A percentile compares a stretch with the other conserved stretches of the same genome.
phyloP scores from a whole-genome alignment of 805 yeast genomes.

The Jamesozyma jinghongensis region DNA sequence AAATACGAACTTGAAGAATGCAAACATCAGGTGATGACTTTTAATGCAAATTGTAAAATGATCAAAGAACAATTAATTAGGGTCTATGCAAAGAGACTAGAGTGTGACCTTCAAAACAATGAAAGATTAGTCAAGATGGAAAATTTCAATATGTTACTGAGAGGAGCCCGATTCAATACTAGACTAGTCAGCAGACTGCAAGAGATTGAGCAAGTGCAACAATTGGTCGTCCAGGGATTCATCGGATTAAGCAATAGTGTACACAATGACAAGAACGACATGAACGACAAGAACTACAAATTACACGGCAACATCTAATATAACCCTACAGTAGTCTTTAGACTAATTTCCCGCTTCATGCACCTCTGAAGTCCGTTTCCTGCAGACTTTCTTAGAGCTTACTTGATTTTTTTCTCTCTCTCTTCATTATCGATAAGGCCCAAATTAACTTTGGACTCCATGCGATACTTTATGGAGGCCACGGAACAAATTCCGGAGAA shows the following conservation, averaged over 20 bases:
- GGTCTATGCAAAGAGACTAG: constrained; percentile 11
- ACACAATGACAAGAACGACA: too few relatives aligned
- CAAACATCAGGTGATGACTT: constrained; percentile 10
- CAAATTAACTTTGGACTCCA: too few relatives aligned
- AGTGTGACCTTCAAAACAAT: constrained; percentile 14
- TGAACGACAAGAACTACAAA: too few relatives aligned
- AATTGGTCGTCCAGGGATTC: constrained; percentile 4
- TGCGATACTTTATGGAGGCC: too few relatives aligned
- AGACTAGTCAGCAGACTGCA: constrained; percentile 16
- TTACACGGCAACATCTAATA: too few relatives aligned
- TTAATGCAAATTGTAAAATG: constrained; percentile 12
- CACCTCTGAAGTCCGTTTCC: too few relatives aligned
- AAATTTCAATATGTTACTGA: constrained; percentile 13
- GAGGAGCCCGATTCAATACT: constrained; percentile 15
- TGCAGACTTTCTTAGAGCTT: too few relatives aligned
- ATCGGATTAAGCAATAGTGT: neutral
- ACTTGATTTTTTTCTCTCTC: too few relatives aligned
- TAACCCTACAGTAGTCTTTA: too few relatives aligned
- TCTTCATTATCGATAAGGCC: too few relatives aligned
- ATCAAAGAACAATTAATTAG: constrained; percentile 14
- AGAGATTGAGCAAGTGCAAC: constrained; percentile 21
- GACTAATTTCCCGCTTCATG: too few relatives aligned
- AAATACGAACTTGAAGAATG: constrained; percentile 12
- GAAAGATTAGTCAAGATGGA: constrained; percentile 17
- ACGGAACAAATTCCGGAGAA: too few relatives aligned